These are phyloP conservation scores for Dipteronia sinensis DNA, from an alignment of 345 rosid species.

Conservation along the genomic window DNA sequence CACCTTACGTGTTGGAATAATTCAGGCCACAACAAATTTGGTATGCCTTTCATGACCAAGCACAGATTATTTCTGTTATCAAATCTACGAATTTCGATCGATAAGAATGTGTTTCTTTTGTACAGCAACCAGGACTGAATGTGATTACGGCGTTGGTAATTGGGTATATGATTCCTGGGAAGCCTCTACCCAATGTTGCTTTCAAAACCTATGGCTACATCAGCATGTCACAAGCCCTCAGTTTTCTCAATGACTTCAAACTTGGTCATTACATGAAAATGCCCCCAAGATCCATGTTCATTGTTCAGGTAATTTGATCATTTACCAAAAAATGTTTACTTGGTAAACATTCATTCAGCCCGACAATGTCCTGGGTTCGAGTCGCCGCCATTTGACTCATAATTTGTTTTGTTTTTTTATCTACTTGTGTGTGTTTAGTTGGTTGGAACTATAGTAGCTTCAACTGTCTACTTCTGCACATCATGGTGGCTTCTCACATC, in stretches of 20 bases:
- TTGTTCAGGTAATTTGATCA: too few relatives aligned
- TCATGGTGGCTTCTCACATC: conserved; percentile 57
- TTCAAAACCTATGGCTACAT: conserved; percentile 54
- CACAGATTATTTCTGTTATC: too few relatives aligned
- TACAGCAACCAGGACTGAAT: conserved; percentile 54
- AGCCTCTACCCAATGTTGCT: conserved; percentile 45
- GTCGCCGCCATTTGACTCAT: too few relatives aligned
- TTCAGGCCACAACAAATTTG: conserved; percentile 53
- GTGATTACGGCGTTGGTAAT: conserved; percentile 56
- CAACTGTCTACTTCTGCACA: conserved; percentile 44
- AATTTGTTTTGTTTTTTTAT: too few relatives aligned
- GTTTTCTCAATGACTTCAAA: conserved; percentile 45
- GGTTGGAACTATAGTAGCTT: conserved; percentile 46
- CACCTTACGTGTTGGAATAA: conserved; percentile 50
- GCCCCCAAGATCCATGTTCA: too few relatives aligned
- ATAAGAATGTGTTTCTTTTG: not conserved
- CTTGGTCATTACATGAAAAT: too few relatives aligned
- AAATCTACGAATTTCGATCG: too few relatives aligned
- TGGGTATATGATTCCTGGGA: conserved; percentile 57
- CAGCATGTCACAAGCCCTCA: conserved; percentile 48
- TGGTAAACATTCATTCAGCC: too few relatives aligned
- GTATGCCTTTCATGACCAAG: not conserved
- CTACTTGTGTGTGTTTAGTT: conserved; percentile 22
- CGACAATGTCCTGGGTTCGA: too few relatives aligned
- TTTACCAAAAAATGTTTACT: too few relatives aligned